Evolutionary conservation across 2,329 filamentous ascomycete genomes (phyloP).

Genomic region (Apiospora koreana): DNA sequence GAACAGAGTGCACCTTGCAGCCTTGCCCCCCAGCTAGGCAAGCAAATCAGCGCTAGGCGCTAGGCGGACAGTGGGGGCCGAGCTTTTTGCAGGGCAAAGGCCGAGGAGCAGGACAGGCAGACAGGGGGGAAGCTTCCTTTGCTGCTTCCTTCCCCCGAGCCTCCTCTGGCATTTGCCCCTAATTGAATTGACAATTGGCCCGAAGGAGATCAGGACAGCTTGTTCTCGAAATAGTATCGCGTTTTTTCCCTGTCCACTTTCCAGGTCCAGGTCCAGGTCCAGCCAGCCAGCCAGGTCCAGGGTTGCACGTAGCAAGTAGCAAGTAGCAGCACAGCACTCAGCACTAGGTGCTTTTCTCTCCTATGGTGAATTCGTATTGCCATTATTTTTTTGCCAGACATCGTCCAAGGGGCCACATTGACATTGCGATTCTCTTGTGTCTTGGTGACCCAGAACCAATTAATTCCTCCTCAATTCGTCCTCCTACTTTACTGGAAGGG

Average conservation of each 20-base stretch:
- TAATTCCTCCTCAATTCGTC: background rate
- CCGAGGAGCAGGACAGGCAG: background rate
- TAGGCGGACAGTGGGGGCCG: background rate
- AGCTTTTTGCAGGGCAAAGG: background rate
- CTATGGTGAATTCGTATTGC: conserved; percentile 9
- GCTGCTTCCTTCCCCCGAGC: background rate
- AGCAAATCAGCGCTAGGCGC: background rate
- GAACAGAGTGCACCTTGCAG: background rate
- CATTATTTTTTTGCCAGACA: conserved; percentile 7
- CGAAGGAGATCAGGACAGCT: conserved; percentile 1
- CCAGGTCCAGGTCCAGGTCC: background rate
- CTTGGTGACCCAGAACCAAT: conserved; percentile 8
- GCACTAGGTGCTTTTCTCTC: background rate
- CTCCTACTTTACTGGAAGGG: conserved; percentile 10
- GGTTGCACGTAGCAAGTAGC: background rate
- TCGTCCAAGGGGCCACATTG: conserved; percentile 4
- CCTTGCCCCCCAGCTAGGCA: background rate
- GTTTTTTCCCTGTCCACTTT: conserved; percentile 2
- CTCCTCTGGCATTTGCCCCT: too few relatives aligned
- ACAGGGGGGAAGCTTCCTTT: background rate
- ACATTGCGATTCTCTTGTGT: conserved; percentile 8
- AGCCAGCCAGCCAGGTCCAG: background rate
- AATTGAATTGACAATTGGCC: background rate
- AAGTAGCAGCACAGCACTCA: too few relatives aligned
- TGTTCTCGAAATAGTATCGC: conserved; percentile 8